Evolutionary conservation across 1,139 yeast species (phyloP), one percentile per base, ranked within the genome.

Genomic region (Saccharomyces uvarum): DNA sequence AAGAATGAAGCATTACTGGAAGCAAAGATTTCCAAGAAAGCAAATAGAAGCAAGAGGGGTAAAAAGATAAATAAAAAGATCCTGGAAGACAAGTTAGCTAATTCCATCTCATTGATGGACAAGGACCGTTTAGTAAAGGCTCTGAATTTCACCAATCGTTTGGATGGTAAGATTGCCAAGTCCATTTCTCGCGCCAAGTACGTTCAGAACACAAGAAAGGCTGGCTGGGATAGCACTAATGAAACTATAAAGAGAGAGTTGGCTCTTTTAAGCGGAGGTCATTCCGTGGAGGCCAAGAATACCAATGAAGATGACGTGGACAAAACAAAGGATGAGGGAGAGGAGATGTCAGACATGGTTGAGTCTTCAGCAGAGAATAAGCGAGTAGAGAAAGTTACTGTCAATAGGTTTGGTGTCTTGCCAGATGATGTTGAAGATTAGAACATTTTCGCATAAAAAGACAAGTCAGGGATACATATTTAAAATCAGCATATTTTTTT

Each of bases 201-300:
- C 63, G 81, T 85, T 14, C 85, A 80, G 61, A 73, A 70, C 29
- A 76, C 85, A 3, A 77, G 93, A 69, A 85, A 84, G 67, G 73
- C 87, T 0, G 86, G 83, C 14, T 86, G 93, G 93, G 90, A 84
- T 51, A 75, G 77, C 53, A 83, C 84, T 54, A 86, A 86, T 66
- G 75, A 76, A 56, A 68, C 70, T 46, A 78, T 80, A 31, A 73
- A 66, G 49, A 69, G 73, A 49, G 69, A 70, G 49, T 63, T 70
- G 52, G 65, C 58, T 8, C 52, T 27, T 53, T 52, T 59, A 51
- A 51, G 52, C 53, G 7, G 47, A 24, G 16, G 21, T 13, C 4
- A 29, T 38, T 21, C 11, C 29, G 47, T n/a, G 32, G 32, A 49
- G 56, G 14, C 51, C 55, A 16, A 26, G 28, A 47, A 41, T 8